A percentile compares a stretch with the other conserved stretches of the same genome.
Evolutionary conservation across 129 eudicot species (phyloP).

Genomic region (Mikania micrantha): DNA sequence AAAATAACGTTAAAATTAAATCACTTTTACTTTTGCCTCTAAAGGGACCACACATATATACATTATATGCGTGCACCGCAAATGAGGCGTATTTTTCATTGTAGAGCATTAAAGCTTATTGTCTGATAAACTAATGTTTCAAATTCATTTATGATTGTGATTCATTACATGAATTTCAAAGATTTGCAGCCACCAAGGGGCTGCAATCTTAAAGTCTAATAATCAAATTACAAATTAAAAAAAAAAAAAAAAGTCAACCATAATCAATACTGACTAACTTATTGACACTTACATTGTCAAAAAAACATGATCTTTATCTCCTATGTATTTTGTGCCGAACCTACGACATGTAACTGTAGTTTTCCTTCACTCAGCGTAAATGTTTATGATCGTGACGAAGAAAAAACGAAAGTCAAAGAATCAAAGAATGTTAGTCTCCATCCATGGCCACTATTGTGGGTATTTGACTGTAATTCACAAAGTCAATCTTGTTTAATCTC

Average conservation of each 20-base stretch:
- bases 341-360: neutral
- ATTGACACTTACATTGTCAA: constrained; percentile 13
- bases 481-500: constrained; percentile 75
- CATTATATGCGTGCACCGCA: too few relatives aligned
- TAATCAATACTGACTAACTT: neutral
- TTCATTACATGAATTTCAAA: neutral
- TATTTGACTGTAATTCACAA: constrained; percentile 75
- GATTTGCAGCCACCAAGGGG: neutral
- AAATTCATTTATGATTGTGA: neutral
- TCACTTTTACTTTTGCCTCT: too few relatives aligned
- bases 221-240: neutral
- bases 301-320: constrained; percentile 4
- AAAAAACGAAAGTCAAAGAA: constrained; percentile 10
- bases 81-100: too few relatives aligned
- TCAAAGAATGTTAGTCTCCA: constrained; percentile 34
- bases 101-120: too few relatives aligned
- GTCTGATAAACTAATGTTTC: neutral
- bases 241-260: neutral
- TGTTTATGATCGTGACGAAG: constrained; percentile 9
- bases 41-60: too few relatives aligned
- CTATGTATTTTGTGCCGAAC: constrained; percentile 10
- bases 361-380: neutral
- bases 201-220: neutral
- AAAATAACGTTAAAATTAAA: too few relatives aligned
- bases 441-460: constrained; percentile 52